phyloP scores from a whole-genome alignment of 176 grass and related monocot species.

The Areca catechu region DNA sequence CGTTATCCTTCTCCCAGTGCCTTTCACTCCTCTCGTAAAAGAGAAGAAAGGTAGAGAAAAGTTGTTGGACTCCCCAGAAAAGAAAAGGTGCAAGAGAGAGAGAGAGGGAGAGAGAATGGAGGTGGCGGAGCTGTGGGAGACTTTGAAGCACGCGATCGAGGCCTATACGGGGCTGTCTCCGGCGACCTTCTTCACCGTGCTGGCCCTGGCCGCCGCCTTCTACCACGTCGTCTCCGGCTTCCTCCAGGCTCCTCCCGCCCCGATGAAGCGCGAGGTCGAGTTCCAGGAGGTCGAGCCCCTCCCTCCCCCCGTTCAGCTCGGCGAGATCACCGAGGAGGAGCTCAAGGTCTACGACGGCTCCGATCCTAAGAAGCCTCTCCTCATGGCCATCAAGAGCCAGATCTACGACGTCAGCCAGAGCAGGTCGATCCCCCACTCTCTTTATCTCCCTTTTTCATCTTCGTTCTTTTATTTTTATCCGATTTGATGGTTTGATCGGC shows the following conservation, averaged over 20 bases:
- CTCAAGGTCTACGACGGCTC: conserved; percentile 42
- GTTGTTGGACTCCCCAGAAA: too few relatives aligned
- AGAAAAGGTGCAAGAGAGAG: not conserved
- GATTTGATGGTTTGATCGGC: not conserved
- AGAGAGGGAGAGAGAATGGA: conserved; percentile 12
- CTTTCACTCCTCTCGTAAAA: too few relatives aligned
- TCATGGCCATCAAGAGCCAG: too few relatives aligned
- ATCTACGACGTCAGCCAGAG: too few relatives aligned
- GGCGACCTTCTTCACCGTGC: conserved; percentile 66
- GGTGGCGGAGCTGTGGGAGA: conserved; percentile 61
- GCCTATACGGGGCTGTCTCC: conserved; percentile 80
- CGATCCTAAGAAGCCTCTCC: too few relatives aligned
- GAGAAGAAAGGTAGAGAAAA: too few relatives aligned
- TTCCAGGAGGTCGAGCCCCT: conserved; percentile 64
- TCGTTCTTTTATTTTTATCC: not conserved
- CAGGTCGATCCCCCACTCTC: conserved; percentile 9
- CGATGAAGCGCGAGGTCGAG: conserved; percentile 13
- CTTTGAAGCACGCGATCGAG: conserved; percentile 61
- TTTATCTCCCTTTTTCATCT: too few relatives aligned
- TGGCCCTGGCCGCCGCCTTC: conserved; percentile 58
- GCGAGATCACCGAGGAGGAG: conserved; percentile 68
- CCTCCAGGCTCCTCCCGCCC: conserved; percentile 31
- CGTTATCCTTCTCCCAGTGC: too few relatives aligned
- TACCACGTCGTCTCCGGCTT: conserved; percentile 67
- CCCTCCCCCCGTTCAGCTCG: conserved; percentile 64